Evolutionary conservation across 441 rosid genomes (phyloP).

Genomic region (Pelargonium myrrhifolium): DNA sequence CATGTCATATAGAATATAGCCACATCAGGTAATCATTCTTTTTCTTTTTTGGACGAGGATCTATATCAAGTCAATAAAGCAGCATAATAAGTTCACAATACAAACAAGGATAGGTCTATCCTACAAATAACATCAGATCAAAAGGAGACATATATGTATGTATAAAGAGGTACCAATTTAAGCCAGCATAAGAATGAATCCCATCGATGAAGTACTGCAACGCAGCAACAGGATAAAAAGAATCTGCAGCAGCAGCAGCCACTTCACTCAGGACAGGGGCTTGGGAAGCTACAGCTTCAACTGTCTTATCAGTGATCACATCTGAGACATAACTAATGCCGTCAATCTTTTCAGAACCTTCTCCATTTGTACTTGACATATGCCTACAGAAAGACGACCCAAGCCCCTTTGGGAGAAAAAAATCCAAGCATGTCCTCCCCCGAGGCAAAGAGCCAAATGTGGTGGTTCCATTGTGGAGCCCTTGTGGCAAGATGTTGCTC

Average conservation of each 20-base stretch:
- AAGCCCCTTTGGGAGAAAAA: conserved; percentile 17
- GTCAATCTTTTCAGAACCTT: conserved; percentile 34
- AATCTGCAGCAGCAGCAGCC: conserved; percentile 49
- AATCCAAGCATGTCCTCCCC: conserved; percentile 20
- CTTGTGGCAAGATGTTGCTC: conserved; percentile 10
- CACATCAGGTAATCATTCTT: neutral
- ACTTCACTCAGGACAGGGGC: conserved; percentile 34
- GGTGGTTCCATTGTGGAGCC: conserved; percentile 6
- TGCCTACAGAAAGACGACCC: conserved; percentile 29
- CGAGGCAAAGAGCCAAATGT: conserved; percentile 14
- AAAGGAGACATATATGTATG: neutral
- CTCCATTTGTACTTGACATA: conserved; percentile 33
- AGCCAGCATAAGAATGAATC: conserved; percentile 39
- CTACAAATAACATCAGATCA: neutral
- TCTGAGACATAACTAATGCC: conserved; percentile 31
- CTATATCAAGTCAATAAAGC: neutral
- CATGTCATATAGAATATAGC: neutral
- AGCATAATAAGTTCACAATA: neutral
- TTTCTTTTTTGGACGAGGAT: no score
- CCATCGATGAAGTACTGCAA: conserved; percentile 39
- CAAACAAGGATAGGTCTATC: neutral
- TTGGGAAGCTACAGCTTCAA: conserved; percentile 20
- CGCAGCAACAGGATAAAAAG: conserved; percentile 40
- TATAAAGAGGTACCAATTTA: conserved; percentile 31
- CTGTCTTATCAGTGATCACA: conserved; percentile 23